These are phyloP conservation scores for Penicillium psychrosexuale DNA, from an alignment of 2,329 filamentous ascomycete species.

Conservation along the genomic window DNA sequence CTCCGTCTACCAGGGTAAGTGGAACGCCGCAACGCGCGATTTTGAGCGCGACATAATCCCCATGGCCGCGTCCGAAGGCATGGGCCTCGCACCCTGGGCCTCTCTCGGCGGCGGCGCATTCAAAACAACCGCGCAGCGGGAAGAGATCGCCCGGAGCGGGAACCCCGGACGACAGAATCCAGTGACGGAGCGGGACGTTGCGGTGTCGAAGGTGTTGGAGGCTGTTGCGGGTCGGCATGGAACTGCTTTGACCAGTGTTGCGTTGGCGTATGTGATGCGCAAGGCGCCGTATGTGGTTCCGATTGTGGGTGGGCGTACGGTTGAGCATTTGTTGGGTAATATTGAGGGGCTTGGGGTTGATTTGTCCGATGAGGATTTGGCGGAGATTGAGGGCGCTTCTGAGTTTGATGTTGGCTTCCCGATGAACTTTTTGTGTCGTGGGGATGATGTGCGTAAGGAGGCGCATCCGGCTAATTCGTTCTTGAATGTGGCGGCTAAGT, in stretches of 20 bases:
- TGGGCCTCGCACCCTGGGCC: constrained; percentile 58
- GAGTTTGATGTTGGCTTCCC: constrained; percentile 50
- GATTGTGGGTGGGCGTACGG: constrained; percentile 52
- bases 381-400: constrained; percentile 53
- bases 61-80: constrained; percentile 61
- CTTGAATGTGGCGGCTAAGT: constrained; percentile 12
- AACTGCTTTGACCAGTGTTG: constrained; percentile 26
- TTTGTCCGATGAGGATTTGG: constrained; percentile 54
- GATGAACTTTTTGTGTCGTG: constrained; percentile 14
- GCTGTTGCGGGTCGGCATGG: constrained; percentile 14
- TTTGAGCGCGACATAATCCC: constrained; percentile 68
- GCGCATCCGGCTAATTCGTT: constrained; percentile 12
- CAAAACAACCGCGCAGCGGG: constrained; percentile 38
- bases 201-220: constrained; percentile 23
- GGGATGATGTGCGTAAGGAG: constrained; percentile 4
- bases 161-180: constrained; percentile 27
- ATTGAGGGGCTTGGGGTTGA: constrained; percentile 54
- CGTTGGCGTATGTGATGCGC: constrained; percentile 52
- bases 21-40: constrained; percentile 61
- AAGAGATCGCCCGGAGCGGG: constrained; percentile 31
- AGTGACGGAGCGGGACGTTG: constrained; percentile 11
- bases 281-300: constrained; percentile 56
- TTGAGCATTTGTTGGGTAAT: constrained; percentile 54
- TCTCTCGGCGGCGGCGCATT: constrained; percentile 51
- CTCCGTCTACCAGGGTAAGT: constrained; percentile 65